Evolutionary conservation across 768 basidiomycete species (phyloP).

Genomic region (Leucogyrophana mollusca): DNA sequence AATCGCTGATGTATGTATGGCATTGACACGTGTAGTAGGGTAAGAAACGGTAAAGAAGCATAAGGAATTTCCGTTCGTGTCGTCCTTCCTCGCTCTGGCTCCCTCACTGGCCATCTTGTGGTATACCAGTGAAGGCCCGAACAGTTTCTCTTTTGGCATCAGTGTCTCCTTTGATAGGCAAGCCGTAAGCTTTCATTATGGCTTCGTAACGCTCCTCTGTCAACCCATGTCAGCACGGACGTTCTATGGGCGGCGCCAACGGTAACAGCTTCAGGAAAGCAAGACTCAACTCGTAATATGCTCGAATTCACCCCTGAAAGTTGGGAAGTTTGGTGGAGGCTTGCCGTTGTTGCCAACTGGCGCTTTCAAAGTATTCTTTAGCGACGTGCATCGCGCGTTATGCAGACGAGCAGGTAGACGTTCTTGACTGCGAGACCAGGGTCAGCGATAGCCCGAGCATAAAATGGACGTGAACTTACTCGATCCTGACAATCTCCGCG

Average conservation of each 20-base stretch:
- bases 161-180: slow-evolving; percentile 37
- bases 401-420: slow-evolving; percentile 36
- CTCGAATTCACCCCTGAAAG: slow-evolving; percentile 41
- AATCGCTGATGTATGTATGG: too few relatives aligned
- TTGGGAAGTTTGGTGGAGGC: slow-evolving; percentile 34
- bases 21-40: too few relatives aligned
- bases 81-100: too few relatives aligned
- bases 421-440: slow-evolving; percentile 27
- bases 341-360: slow-evolving; percentile 33
- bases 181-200: slow-evolving; percentile 33
- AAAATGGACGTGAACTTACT: slow-evolving; percentile 19
- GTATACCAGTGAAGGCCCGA: slow-evolving; percentile 36
- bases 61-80: too few relatives aligned
- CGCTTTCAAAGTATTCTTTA: slow-evolving; percentile 31
- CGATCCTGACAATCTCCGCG: slow-evolving; percentile 30
- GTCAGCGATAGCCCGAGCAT: neutral
- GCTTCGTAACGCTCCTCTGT: slow-evolving; percentile 42
- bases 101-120: slow-evolving; percentile 20
- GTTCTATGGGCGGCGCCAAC: neutral
- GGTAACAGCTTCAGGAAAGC: neutral
- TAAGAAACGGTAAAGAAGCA: too few relatives aligned
- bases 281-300: slow-evolving; percentile 38
- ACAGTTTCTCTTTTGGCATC: slow-evolving; percentile 36
- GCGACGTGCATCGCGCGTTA: slow-evolving; percentile 32
- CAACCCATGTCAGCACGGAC: neutral